phyloP scores from a whole-genome alignment of 306 rosid genomes.

The Mimosa bimucronata region DNA sequence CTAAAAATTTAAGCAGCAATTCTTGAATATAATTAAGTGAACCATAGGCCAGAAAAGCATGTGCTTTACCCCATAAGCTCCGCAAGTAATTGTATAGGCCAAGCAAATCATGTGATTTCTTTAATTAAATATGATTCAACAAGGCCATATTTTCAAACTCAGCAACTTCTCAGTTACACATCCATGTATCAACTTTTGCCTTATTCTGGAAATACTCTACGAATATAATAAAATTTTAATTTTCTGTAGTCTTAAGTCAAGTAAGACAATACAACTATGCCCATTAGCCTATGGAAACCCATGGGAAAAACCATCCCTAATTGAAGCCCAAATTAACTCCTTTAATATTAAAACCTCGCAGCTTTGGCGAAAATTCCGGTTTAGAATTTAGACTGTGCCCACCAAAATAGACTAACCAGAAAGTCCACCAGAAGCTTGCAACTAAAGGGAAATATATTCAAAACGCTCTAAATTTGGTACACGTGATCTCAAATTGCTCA shows the following conservation, averaged over 20 bases:
- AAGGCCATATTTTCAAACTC: conserved; percentile 16
- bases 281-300: background rate
- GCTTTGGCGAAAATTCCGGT: conserved; percentile 12
- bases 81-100: conserved; percentile 28
- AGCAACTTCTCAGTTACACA: conserved; percentile 14
- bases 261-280: background rate
- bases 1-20: conserved; percentile 34
- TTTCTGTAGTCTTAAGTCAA: background rate
- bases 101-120: conserved; percentile 46
- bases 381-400: background rate
- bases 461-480: background rate
- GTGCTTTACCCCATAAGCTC: conserved; percentile 50
- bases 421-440: background rate
- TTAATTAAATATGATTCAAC: conserved; percentile 38
- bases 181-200: conserved; percentile 24
- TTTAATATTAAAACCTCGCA: background rate
- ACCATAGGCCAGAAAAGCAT: conserved; percentile 45
- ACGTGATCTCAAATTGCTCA: background rate
- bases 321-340: background rate
- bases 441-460: background rate
- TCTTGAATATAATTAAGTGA: conserved; percentile 28
- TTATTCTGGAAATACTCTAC: conserved; percentile 1
- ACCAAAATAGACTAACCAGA: background rate
- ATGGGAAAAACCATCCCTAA: background rate
- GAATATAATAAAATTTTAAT: conserved; percentile 17